Evolutionary conservation across 768 basidiomycete genomes (phyloP).

Genomic region (Lepiota venenata): DNA sequence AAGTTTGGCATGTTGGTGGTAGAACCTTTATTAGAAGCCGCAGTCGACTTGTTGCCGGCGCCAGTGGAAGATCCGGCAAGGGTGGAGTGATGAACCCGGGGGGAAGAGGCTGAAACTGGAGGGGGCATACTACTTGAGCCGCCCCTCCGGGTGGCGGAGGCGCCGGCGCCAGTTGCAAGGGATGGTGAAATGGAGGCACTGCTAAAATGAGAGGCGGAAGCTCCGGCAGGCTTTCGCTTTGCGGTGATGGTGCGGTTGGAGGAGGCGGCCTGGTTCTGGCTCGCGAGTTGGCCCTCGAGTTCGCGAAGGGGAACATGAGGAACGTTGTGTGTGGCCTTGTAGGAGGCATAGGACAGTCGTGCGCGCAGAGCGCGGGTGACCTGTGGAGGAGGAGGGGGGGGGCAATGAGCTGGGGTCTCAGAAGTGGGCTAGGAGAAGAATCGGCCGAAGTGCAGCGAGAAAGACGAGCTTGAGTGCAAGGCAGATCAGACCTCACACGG

Average conservation of each 20-base stretch:
- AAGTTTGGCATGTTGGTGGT: constrained; percentile 52
- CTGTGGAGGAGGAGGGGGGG: constrained; percentile 37
- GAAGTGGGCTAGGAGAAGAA: constrained; percentile 16
- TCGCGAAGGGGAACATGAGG: constrained; percentile 64
- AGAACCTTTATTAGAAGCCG: constrained; percentile 29
- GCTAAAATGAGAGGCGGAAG: constrained; percentile 47
- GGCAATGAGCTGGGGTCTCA: constrained; percentile 36
- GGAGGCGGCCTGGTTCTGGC: constrained; percentile 37
- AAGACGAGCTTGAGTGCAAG: constrained; percentile 11
- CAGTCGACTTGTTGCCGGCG: constrained; percentile 27
- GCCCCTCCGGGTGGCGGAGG: constrained; percentile 27
- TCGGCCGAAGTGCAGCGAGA: constrained; percentile 11
- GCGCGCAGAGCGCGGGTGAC: constrained; percentile 79
- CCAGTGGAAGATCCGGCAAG: constrained; percentile 27
- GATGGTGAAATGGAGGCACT: constrained; percentile 47
- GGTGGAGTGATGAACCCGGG: constrained; percentile 42
- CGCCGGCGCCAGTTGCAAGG: constrained; percentile 21
- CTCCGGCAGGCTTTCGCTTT: constrained; percentile 50
- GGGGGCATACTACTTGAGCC: constrained; percentile 46
- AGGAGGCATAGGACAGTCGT: constrained; percentile 79
- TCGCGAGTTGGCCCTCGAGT: constrained; percentile 58
- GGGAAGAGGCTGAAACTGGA: constrained; percentile 37
- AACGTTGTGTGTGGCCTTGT: constrained; percentile 77
- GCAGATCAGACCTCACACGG: constrained; percentile 12
- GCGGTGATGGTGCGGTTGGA: constrained; percentile 53